Base-by-base conservation (phyloP, 257 asterid genomes). In the Coffea eugenioides region DNA sequence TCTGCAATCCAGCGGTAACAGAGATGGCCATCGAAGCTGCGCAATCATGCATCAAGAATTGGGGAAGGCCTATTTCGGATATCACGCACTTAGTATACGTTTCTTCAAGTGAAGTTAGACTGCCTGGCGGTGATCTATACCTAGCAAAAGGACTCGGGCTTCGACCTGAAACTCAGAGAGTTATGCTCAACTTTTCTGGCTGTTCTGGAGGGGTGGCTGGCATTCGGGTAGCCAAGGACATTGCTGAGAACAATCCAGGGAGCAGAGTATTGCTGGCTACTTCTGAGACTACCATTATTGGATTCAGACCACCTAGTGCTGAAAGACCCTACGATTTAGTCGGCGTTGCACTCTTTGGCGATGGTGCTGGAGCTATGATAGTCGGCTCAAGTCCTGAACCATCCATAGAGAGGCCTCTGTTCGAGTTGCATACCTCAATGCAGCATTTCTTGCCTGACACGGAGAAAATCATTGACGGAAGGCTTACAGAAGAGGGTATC, bases 151-250 rank as follows among this genome's bases (percentile, higher is more conserved):
- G 97, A 25, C 92, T 96, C 6, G 98, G 97, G 49, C 91, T 96
- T 51, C 64, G 78, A 76, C 95, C 96, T 23, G 72, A 87, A 43
- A 91, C 97, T 31, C 89, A 84, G 10, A 80, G 98, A 36, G 91
- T 88, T 75, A 92, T 82, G 95, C 90, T 96, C 84, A 94, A 96
- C 86, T 96, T 96, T 65, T 88, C 97, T 8, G 97, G 99, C 83
- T 96, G 98, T 91, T 94, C 99, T 0, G 98, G 99, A 1, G 99
- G 98, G 7, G 99, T 94, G 5, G 99, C 99, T 4, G 99, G 99
- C 85, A 93, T 96, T 39, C 87, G 99, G 0, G 95, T 94, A 3
- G 98, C 98, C 4, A 96, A 96, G 78, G 99, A 96, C 90, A 87
- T 96, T 21, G 97, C 97, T 5, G 97, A 96, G 86, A 96, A 96